Evolutionary conservation across 768 basidiomycete genomes (phyloP), one percentile per base, ranked within the genome.

Genomic region (Calocera cornea): DNA sequence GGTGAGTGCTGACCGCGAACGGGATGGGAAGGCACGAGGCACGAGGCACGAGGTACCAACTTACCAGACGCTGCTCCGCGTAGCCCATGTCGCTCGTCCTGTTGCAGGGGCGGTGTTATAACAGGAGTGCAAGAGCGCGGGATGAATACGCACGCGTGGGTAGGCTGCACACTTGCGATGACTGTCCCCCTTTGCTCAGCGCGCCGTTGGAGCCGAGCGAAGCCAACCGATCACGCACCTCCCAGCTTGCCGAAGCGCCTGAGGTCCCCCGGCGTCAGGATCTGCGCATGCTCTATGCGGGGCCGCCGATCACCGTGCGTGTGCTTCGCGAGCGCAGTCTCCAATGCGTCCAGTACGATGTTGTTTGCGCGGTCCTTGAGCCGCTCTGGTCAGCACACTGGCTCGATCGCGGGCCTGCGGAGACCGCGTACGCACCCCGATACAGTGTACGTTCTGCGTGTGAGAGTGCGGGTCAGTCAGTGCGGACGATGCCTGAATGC

Each of bases 41-140:
- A n/a, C n/a, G n/a, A n/a, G n/a, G n/a, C n/a, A n/a, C n/a, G n/a
- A n/a, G n/a, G n/a, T n/a, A n/a, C n/a, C n/a, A n/a, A n/a, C n/a
- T n/a, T n/a, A 88, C 90, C 70, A 97, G 74, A 68, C 94, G 85
- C 8, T 75, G 79, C 75, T 97, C 92, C 0, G 93, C 94, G 72
- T 95, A 97, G 78, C 84, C 83, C 94, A 97, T 97, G 69, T 94
- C 92, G 64, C 88, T 92, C 40, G 87, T 90, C 68, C 87, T 90
- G 71, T 71, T 65, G n/a, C 63, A 22, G 33, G 16, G 31, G 19
- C 64, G 19, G 31, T 44, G 66, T n/a, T 49, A 29, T 34, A 16
- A 40, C 69, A 69, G 36, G 17, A 69, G 34, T 22, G 16, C 7
- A 41, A 16, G 24, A 68, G 69, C 69, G n/a, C n/a, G n/a, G n/a